Percentiles rank a stretch among this genome's conserved stretches.
Conservation (phyloP, 1,284 basidiomycete species). For the Abortiporus biennis region DNA sequence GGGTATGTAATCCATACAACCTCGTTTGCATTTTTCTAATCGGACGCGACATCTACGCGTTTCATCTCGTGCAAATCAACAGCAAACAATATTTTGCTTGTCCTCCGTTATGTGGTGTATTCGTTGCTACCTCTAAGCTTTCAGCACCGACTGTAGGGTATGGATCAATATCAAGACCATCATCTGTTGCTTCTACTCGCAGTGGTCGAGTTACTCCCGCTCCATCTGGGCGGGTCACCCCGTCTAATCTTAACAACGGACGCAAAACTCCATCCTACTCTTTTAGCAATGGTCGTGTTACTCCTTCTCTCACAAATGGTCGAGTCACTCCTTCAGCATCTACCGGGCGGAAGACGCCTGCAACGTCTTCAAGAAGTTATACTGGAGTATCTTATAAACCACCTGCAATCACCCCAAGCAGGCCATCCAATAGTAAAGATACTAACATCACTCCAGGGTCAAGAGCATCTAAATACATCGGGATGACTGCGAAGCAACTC, state of each 20-base stretch:
- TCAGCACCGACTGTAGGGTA: conserved; percentile 65
- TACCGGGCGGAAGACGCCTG: conserved; percentile 22
- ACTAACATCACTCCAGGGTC: conserved; percentile 70
- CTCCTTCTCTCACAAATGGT: conserved; percentile 37
- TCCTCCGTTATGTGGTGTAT: conserved; percentile 84
- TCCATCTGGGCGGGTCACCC: conserved; percentile 23
- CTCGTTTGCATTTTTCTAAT: conserved; percentile 4
- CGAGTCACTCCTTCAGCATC: conserved; percentile 30
- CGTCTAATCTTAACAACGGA: conserved; percentile 22
- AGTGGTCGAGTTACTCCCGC: conserved; percentile 38
- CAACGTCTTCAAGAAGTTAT: conserved; percentile 16
- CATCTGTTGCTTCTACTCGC: conserved; percentile 75
- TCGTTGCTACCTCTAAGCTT: conserved; percentile 80
- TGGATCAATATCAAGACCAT: conserved; percentile 52
- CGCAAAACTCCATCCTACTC: conserved; percentile 42
- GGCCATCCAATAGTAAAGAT: conserved; percentile 21
- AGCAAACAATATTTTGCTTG: conserved; percentile 87
- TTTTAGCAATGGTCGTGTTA: conserved; percentile 51
- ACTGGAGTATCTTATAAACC: conserved; percentile 11
- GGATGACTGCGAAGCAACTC: conserved; percentile 79
- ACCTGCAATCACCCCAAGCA: conserved; percentile 16
- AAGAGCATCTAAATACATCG: conserved; percentile 76
- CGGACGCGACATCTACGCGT: no score
- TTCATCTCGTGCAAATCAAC: conserved; percentile 9
- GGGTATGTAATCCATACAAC: conserved; percentile 53